phyloP scores from a whole-genome alignment of 2,329 filamentous ascomycete species.

The Ilyonectria sp. region DNA sequence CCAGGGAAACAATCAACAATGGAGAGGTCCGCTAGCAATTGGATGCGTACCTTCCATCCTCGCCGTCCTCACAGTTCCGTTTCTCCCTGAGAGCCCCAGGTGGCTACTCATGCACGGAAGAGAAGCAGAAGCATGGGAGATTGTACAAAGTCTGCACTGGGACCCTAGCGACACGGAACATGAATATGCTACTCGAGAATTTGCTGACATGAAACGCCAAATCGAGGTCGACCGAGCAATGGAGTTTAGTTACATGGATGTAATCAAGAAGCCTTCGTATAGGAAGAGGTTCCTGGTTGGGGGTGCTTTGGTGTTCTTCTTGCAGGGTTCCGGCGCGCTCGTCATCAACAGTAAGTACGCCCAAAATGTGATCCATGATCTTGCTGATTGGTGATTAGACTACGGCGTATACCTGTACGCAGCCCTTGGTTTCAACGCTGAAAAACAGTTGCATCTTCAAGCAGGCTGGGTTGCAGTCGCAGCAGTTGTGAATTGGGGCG shows the following conservation, averaged over 20 bases:
- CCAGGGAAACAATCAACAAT: slow-evolving; percentile 15
- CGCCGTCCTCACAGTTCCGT: not conserved
- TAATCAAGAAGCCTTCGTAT: not conserved
- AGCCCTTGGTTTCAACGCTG: slow-evolving; percentile 10
- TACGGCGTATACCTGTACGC: slow-evolving; percentile 17
- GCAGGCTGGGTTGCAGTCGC: slow-evolving; percentile 12
- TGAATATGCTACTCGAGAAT: not conserved
- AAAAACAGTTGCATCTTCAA: slow-evolving; percentile 9
- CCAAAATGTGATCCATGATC: not conserved
- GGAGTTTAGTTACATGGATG: not conserved
- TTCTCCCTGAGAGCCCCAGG: slow-evolving; percentile 16
- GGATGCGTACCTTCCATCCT: slow-evolving; percentile 10
- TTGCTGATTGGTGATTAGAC: slow-evolving; percentile 2
- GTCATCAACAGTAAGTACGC: slow-evolving; percentile 16
- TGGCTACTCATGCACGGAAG: slow-evolving; percentile 3
- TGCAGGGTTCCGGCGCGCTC: slow-evolving; percentile 14
- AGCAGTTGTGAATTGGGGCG: slow-evolving; percentile 13
- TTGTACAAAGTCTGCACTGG: not conserved
- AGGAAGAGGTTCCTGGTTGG: slow-evolving; percentile 7
- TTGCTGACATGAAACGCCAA: not conserved
- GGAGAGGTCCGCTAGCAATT: slow-evolving; percentile 15
- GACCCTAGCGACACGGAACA: not conserved
- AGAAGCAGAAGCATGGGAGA: slow-evolving; percentile 8
- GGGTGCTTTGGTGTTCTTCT: slow-evolving; percentile 1
- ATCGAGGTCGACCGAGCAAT: not conserved